Conservation (phyloP, 1,284 basidiomycete genomes). For the Naganishia albida region DNA sequence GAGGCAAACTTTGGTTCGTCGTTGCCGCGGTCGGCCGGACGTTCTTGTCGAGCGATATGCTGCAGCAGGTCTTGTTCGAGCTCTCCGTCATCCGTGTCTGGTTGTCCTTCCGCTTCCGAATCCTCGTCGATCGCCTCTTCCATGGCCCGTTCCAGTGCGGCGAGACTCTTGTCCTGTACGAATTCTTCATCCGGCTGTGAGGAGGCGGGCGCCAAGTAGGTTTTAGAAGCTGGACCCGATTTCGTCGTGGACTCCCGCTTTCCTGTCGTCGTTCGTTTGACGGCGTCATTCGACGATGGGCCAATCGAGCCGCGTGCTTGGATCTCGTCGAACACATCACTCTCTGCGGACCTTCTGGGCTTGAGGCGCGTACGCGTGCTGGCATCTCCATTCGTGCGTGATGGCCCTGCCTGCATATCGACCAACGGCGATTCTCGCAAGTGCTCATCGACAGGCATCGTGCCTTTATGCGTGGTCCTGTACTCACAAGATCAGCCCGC, state of each 20-base stretch:
- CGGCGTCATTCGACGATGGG: neutral
- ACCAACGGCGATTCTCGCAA: neutral
- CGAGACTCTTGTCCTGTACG: neutral
- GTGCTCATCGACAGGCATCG: slow-evolving; percentile 16
- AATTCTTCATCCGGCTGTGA: slow-evolving; percentile 7
- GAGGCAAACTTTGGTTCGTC: neutral
- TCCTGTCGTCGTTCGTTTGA: neutral
- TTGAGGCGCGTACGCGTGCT: neutral
- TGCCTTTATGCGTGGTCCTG: slow-evolving; percentile 9
- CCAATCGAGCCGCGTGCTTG: neutral
- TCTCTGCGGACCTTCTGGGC: slow-evolving; percentile 10
- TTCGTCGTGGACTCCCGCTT: neutral
- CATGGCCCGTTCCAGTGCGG: slow-evolving; percentile 1
- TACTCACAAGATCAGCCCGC: neutral
- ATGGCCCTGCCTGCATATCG: slow-evolving; percentile 11
- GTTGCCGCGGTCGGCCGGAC: neutral
- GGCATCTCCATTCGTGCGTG: neutral
- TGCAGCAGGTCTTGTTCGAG: slow-evolving; percentile 10
- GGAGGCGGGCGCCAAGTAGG: slow-evolving; percentile 11
- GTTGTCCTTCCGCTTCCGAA: slow-evolving; percentile 18
- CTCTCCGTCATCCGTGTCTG: slow-evolving; percentile 19
- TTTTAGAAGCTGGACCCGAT: neutral
- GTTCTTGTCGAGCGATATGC: slow-evolving; percentile 5
- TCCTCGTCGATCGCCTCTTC: slow-evolving; percentile 15
- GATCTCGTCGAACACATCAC: slow-evolving; percentile 12